A percentile compares a stretch with the other conserved stretches of the same genome.
These are phyloP conservation scores for Bremia lactucae DNA, from an alignment of 352 stramenopile species.

Conservation along the genomic window DNA sequence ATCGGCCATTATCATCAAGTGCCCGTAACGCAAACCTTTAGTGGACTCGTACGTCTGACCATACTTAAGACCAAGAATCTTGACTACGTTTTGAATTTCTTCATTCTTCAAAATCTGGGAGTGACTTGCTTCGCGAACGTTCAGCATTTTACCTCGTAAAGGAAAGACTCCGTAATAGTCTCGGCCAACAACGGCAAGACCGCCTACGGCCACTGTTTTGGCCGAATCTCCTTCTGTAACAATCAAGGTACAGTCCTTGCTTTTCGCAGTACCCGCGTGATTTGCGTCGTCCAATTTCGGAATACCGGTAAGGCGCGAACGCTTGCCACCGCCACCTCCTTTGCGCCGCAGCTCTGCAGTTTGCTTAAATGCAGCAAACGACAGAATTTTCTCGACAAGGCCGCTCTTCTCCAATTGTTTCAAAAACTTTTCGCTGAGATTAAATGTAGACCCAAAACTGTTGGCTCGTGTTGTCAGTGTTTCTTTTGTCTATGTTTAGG, in stretches of 20 bases:
- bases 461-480: slow-evolving; percentile 86
- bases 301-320: slow-evolving; percentile 82
- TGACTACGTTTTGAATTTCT: slow-evolving; percentile 94
- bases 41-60: slow-evolving; percentile 88
- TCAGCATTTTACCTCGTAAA: slow-evolving; percentile 95
- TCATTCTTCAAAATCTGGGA: slow-evolving; percentile 94
- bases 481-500: slow-evolving; percentile 88
- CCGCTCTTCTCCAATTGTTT: slow-evolving; percentile 85
- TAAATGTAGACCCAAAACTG: slow-evolving; percentile 81
- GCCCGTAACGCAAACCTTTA: slow-evolving; percentile 89
- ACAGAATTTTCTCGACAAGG: slow-evolving; percentile 86
- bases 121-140: slow-evolving; percentile 98
- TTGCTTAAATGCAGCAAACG: slow-evolving; percentile 88
- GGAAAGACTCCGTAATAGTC: slow-evolving; percentile 97
- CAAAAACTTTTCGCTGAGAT: slow-evolving; percentile 80
- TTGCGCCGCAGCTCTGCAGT: slow-evolving; percentile 86
- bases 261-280: slow-evolving; percentile 85
- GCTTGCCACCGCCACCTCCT: slow-evolving; percentile 69
- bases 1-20: slow-evolving; percentile 99
- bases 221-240: slow-evolving; percentile 98
- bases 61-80: slow-evolving; percentile 96
- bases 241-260: slow-evolving; percentile 94
- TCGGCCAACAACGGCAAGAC: slow-evolving; percentile 91
- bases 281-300: slow-evolving; percentile 98
- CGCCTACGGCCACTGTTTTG: slow-evolving; percentile 95